Conservation (phyloP, 306 rosid species). For the Pyrus bretschneideri region DNA sequence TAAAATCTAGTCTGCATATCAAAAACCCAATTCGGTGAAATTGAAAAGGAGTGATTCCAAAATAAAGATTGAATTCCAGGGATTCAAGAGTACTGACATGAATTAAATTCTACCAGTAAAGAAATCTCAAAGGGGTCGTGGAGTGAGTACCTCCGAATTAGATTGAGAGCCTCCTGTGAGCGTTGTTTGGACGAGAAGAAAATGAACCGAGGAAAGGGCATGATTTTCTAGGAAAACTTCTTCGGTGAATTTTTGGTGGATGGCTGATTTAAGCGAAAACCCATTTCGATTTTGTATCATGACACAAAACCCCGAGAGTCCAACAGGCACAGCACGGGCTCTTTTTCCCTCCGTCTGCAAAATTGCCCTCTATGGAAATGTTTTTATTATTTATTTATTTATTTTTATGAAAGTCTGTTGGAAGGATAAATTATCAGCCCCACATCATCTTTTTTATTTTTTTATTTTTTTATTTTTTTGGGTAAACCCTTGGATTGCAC, state of each 20-base stretch:
- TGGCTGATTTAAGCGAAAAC: slow-evolving; percentile 1
- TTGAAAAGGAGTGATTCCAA: background rate
- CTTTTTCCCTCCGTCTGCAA: background rate
- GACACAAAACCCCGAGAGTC: background rate
- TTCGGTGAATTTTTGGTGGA: slow-evolving; percentile 2
- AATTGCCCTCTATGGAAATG: background rate
- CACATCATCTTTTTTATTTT: too few relatives aligned
- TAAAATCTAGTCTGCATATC: background rate
- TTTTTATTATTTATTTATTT: background rate
- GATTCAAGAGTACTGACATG: background rate
- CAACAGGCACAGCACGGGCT: background rate
- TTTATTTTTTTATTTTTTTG: too few relatives aligned
- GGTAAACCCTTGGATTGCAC: too few relatives aligned
- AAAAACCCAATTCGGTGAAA: background rate
- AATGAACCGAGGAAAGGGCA: slow-evolving; percentile 49
- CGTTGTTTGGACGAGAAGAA: slow-evolving; percentile 36
- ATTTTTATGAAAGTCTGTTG: background rate
- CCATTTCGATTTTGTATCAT: slow-evolving; percentile 2
- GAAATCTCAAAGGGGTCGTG: background rate
- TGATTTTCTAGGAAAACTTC: slow-evolving; percentile 12
- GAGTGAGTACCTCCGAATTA: slow-evolving; percentile 49
- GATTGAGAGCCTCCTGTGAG: slow-evolving; percentile 27
- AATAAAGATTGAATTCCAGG: background rate
- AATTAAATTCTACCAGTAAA: background rate
- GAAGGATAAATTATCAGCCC: too few relatives aligned